A percentile compares a stretch with the other conserved stretches of the same genome.
These are phyloP conservation scores for Piloderma croceum DNA, from an alignment of 768 basidiomycete genomes.

Conservation along the genomic window DNA sequence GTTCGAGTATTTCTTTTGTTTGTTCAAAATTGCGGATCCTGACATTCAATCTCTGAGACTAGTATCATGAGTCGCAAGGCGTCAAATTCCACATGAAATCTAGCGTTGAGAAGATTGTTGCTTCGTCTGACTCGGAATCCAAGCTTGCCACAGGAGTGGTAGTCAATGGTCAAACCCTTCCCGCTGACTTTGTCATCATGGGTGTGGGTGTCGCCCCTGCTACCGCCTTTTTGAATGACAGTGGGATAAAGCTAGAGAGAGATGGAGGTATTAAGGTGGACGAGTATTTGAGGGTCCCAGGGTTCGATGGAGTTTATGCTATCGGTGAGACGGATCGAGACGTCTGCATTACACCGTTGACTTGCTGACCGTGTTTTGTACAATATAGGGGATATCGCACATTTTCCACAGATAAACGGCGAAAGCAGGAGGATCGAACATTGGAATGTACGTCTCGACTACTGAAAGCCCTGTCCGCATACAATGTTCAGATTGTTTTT, in stretches of 20 bases:
- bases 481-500: not conserved
- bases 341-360: slow-evolving; percentile 9
- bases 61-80: slow-evolving; percentile 80
- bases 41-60: not conserved
- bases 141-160: slow-evolving; percentile 63
- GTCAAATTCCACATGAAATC: slow-evolving; percentile 79
- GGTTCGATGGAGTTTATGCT: slow-evolving; percentile 54
- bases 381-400: slow-evolving; percentile 69
- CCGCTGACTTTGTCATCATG: slow-evolving; percentile 76
- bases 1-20: slow-evolving; percentile 29
- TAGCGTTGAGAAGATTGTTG: slow-evolving; percentile 61
- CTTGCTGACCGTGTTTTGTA: not conserved
- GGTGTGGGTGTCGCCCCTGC: slow-evolving; percentile 84
- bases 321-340: slow-evolving; percentile 58
- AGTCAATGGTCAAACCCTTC: slow-evolving; percentile 57
- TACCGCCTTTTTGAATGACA: slow-evolving; percentile 71
- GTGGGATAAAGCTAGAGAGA: slow-evolving; percentile 62
- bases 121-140: slow-evolving; percentile 42
- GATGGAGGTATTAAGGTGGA: slow-evolving; percentile 78
- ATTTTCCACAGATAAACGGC: slow-evolving; percentile 61
- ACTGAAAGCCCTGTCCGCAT: not conserved
- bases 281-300: slow-evolving; percentile 58
- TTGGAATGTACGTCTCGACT: slow-evolving; percentile 63
- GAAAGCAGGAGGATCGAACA: slow-evolving; percentile 69
- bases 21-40: not conserved